Percentiles rank a stretch among this genome's conserved stretches.
phyloP scores from a whole-genome alignment of 805 yeast genomes.

The Lachancea waltii region DNA sequence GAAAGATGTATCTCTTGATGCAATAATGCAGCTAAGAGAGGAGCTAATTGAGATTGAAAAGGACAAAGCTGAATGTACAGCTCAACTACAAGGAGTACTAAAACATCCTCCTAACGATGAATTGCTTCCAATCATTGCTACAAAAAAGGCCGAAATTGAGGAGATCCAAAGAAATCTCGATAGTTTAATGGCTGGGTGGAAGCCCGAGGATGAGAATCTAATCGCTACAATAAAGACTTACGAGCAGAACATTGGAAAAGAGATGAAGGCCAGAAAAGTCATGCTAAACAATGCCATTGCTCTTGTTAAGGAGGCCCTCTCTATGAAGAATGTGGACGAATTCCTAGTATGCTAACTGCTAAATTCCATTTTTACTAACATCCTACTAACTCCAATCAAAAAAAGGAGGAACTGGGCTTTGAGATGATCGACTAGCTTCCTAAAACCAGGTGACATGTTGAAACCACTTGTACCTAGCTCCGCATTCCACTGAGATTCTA shows the following conservation, averaged over 20 bases:
- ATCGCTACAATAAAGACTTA: conserved; percentile 11
- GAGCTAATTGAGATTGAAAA: conserved; percentile 21
- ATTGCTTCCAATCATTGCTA: conserved; percentile 8
- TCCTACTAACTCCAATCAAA: conserved; percentile 4
- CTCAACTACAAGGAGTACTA: conserved; percentile 9
- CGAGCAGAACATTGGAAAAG: conserved; percentile 15
- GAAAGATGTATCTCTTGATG: conserved; percentile 14
- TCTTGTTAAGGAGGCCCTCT: conserved; percentile 24
- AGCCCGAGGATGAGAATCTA: conserved; percentile 13
- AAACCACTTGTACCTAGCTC: too few species aligned
- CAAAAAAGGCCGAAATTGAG: conserved; percentile 8
- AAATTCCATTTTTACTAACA: not conserved
- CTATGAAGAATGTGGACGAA: conserved; percentile 21
- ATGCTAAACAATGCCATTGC: conserved; percentile 15
- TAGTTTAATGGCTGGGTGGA: conserved; percentile 12
- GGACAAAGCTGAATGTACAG: conserved; percentile 11
- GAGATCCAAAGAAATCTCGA: conserved; percentile 9
- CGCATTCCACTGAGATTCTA: too few species aligned
- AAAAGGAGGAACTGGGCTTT: conserved; percentile 24
- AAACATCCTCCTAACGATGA: conserved; percentile 19
- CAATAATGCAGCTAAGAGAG: conserved; percentile 19
- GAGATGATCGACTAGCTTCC: conserved; percentile 13
- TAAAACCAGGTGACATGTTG: too few species aligned
- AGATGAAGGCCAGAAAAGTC: conserved; percentile 15
- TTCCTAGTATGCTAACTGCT: conserved; percentile 19